Conservation (phyloP, 225 moss, liverwort and hornwort genomes). For the Bryoerythrophyllum caledonicum region DNA sequence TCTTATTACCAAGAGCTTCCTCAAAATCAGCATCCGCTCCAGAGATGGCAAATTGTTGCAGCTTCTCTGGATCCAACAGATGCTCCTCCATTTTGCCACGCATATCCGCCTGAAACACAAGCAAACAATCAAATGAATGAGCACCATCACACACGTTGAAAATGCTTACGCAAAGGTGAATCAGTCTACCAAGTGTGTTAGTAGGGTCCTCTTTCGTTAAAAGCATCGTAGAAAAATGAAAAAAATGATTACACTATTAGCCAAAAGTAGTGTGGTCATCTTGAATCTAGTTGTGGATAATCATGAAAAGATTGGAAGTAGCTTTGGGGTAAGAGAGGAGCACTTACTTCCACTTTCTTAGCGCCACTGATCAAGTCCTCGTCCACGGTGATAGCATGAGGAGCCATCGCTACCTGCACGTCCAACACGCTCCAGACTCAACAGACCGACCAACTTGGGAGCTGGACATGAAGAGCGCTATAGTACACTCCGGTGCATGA, state of each 20-base stretch:
- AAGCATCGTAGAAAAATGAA: too few relatives aligned
- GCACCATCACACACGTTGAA: background rate
- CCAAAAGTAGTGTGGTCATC: background rate
- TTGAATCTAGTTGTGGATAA: background rate
- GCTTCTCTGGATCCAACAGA: conserved; percentile 66
- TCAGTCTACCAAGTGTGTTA: too few relatives aligned
- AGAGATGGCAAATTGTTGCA: conserved; percentile 85
- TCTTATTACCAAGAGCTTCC: conserved; percentile 75
- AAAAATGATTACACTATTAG: too few relatives aligned
- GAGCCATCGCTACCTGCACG: conserved; percentile 69
- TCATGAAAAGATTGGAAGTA: background rate
- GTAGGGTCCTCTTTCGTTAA: too few relatives aligned
- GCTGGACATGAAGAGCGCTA: background rate
- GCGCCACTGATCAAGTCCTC: conserved; percentile 87
- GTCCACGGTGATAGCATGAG: conserved; percentile 65
- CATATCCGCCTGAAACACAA: conserved; percentile 53
- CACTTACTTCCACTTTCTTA: conserved; percentile 60
- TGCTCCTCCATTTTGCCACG: conserved; percentile 65
- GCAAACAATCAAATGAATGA: background rate
- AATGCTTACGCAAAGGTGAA: too few relatives aligned
- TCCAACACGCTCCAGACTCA: conserved; percentile 17
- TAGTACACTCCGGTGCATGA: background rate
- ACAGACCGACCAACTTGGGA: background rate
- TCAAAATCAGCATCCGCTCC: conserved; percentile 88
- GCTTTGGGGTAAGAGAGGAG: background rate